Percentiles rank a stretch among this genome's conserved stretches.
These are phyloP conservation scores for Bacterosira constricta DNA, from an alignment of 108 stramenopile species.

Conservation along the genomic window DNA sequence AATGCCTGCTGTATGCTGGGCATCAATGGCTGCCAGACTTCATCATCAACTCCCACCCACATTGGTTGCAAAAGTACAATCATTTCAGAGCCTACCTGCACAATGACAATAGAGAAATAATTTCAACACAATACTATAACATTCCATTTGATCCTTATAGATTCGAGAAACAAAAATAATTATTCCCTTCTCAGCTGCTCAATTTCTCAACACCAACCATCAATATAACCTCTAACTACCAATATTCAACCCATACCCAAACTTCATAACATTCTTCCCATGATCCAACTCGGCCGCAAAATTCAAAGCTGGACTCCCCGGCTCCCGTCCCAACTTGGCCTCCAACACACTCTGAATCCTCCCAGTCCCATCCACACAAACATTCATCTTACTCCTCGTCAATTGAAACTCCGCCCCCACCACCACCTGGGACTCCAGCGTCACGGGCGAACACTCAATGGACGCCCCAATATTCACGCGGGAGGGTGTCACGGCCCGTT, in stretches of 20 bases:
- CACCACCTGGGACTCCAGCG: slow-evolving; percentile 67
- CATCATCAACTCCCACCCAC: no score
- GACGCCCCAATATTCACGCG: slow-evolving; percentile 72
- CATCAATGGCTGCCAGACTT: no score
- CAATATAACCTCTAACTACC: slow-evolving; percentile 31
- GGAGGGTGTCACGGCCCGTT: slow-evolving; percentile 74
- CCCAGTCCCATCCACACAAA: slow-evolving; percentile 72
- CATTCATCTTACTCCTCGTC: slow-evolving; percentile 66
- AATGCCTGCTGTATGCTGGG: no score
- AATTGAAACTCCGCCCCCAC: slow-evolving; percentile 87
- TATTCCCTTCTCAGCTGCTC: no score
- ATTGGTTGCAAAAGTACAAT: no score
- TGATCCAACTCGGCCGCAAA: slow-evolving; percentile 84
- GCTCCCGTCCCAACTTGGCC: slow-evolving; percentile 79
- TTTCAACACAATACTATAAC: no score
- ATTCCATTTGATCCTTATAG: no score
- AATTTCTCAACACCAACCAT: no score
- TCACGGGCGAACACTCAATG: slow-evolving; percentile 57
- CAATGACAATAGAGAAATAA: no score
- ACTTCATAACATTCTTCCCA: slow-evolving; percentile 73
- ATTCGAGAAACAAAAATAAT: no score
- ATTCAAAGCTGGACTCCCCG: slow-evolving; percentile 66
- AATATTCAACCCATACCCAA: slow-evolving; percentile 88
- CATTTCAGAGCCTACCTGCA: no score
- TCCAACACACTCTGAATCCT: slow-evolving; percentile 75